phyloP scores from a whole-genome alignment of 805 yeast species.

The Monosporozyma aquatica region DNA sequence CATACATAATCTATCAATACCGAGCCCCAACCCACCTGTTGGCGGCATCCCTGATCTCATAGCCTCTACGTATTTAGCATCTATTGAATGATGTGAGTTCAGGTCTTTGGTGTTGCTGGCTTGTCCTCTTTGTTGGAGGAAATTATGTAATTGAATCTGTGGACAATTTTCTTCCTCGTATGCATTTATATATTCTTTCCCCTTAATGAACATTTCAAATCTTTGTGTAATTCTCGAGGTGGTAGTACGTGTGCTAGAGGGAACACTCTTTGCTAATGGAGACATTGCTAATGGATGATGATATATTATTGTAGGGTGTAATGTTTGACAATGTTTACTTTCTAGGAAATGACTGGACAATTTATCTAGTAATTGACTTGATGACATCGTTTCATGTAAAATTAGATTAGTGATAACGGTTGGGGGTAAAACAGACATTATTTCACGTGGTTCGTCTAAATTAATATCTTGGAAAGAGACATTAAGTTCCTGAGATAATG shows the following conservation, averaged over 20 bases:
- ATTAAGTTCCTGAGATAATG: conserved; percentile 18
- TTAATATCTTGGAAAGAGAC: conserved; percentile 25
- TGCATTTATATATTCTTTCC: conserved; percentile 80
- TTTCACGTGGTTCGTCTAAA: conserved; percentile 15
- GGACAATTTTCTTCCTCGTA: conserved; percentile 97
- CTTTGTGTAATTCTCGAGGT: conserved; percentile 44
- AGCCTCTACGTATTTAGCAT: conserved; percentile 55
- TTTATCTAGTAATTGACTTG: conserved; percentile 55
- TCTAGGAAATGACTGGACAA: conserved; percentile 58
- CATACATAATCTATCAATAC: conserved; percentile 85
- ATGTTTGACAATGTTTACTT: conserved; percentile 38
- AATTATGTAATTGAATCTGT: conserved; percentile 53
- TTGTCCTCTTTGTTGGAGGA: conserved; percentile 35
- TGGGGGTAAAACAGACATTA: background rate
- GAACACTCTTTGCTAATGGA: conserved; percentile 71
- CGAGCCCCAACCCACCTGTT: conserved; percentile 97
- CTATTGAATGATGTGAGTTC: conserved; percentile 56
- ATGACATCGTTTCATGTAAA: conserved; percentile 28
- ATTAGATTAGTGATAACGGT: background rate
- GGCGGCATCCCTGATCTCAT: conserved; percentile 96
- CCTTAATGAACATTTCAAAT: conserved; percentile 76
- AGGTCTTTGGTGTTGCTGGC: conserved; percentile 41
- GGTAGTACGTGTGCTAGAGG: too few relatives aligned
- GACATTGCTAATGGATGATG: conserved; percentile 82
- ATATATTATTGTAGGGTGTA: conserved; percentile 58